Evolutionary conservation across 2,329 filamentous ascomycete species (phyloP), one percentile per base, ranked within the genome.

Genomic region (Helotiales sp.): DNA sequence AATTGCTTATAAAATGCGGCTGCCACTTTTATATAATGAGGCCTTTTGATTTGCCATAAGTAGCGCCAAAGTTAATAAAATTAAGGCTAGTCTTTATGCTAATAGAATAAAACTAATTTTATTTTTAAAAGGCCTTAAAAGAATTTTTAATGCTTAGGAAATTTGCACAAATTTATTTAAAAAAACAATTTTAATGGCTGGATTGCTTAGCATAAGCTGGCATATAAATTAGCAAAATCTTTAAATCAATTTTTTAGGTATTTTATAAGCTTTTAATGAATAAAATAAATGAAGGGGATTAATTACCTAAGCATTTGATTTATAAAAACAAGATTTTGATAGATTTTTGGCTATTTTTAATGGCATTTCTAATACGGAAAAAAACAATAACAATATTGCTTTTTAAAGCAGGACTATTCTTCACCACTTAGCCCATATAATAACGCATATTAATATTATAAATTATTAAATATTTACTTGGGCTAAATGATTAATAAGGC

Each of bases 141-240:
- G 90, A 71, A 97, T 93, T 0, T 83, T 99, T 22, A 95, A 93
- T 72, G 89, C 89, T n/a, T 88, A 95, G 69, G 89, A 88, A 65
- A 94, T 98, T 4, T 88, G 90, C 62, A 98, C 96, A 2, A 97
- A 97, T 77, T 91, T 93, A 0, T 99, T 98, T 76, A 96, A 95
- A 1, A 89, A 95, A 45, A 96, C 92, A 2, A 93, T 97, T 52
- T 84, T 99, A 60, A 98, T 98, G 93, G 91, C 95, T 1, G 96
- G 96, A 0, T 82, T 99, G 32, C 83, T 98, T 26, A 97, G 93
- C 72, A 93, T 98, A 34, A 96, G 92, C 76, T 98, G 93, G 93
- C 95, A 98, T 78, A 95, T 98, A 91, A 96, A 97, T 77, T 94
- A 97, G 78, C 87, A 94, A 75, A 96, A 98, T 77, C 86, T 97